phyloP scores from a whole-genome alignment of 225 moss, liverwort and hornwort species.

The Antitrichia curtipendula region DNA sequence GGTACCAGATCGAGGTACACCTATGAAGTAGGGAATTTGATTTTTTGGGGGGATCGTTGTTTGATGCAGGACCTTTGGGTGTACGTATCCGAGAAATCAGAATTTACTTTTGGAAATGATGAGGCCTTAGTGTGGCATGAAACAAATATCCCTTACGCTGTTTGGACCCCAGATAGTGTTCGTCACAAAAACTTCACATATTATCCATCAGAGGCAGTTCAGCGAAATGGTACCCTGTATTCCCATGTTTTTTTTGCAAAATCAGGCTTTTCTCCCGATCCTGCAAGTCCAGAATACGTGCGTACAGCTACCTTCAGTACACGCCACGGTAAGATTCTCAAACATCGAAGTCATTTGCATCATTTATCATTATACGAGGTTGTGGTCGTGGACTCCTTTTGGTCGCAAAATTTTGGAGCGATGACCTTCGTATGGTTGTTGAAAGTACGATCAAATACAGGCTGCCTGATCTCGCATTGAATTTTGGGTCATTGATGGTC shows the following conservation, averaged over 20 bases:
- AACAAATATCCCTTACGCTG: constrained; percentile 72
- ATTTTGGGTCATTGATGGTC: background rate
- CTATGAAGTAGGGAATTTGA: background rate
- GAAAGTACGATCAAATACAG: background rate
- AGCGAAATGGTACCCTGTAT: constrained; percentile 62
- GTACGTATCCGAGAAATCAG: constrained; percentile 52
- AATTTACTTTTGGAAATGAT: constrained; percentile 58
- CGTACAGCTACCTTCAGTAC: constrained; percentile 37
- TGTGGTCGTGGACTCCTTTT: background rate
- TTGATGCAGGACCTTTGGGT: constrained; percentile 69
- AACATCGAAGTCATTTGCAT: background rate
- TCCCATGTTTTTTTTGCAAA: constrained; percentile 72
- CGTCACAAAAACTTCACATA: constrained; percentile 39
- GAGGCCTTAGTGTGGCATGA: constrained; percentile 70
- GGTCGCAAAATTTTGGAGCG: background rate
- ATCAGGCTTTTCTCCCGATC: constrained; percentile 77
- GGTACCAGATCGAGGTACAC: background rate
- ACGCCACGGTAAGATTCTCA: constrained; percentile 36
- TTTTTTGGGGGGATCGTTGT: background rate
- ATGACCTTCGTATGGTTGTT: background rate
- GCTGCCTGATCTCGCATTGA: background rate
- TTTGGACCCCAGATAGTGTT: constrained; percentile 63
- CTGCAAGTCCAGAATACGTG: constrained; percentile 43
- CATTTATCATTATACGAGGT: background rate
- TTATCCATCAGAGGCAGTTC: constrained; percentile 53